phyloP scores from a whole-genome alignment of 2,329 filamentous ascomycete species.

The Epichloe aotearoae region DNA sequence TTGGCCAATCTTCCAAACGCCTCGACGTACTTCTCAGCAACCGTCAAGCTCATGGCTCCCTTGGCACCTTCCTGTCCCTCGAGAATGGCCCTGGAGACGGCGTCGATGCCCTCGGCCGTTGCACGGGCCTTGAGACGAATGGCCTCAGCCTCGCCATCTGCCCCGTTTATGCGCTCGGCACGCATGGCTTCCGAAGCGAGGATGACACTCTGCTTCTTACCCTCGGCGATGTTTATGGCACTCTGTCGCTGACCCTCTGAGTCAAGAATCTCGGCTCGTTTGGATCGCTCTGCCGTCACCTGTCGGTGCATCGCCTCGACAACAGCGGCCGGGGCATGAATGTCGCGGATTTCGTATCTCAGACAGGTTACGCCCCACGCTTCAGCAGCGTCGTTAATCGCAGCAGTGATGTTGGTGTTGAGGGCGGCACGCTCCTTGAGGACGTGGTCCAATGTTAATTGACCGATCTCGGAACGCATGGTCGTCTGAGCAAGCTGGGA shows the following conservation, averaged over 20 bases:
- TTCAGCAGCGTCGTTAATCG: constrained; percentile 94
- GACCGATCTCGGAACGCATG: constrained; percentile 97
- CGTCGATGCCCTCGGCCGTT: constrained; percentile 78
- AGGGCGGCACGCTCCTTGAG: constrained; percentile 92
- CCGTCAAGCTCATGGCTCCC: constrained; percentile 69
- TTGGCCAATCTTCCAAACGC: constrained; percentile 87
- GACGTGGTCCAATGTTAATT: constrained; percentile 91
- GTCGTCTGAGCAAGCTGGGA: constrained; percentile 96
- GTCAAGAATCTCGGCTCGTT: constrained; percentile 94
- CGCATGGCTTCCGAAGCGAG: constrained; percentile 84
- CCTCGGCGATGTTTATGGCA: constrained; percentile 98
- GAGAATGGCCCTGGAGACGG: constrained; percentile 63
- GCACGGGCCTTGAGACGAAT: constrained; percentile 77
- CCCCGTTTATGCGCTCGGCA: constrained; percentile 85
- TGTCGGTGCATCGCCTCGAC: constrained; percentile 98
- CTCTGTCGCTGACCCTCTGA: constrained; percentile 94
- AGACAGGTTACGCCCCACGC: constrained; percentile 95
- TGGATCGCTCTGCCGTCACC: constrained; percentile 92
- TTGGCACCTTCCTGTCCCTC: constrained; percentile 64
- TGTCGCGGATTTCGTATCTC: constrained; percentile 95
- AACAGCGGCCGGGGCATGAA: constrained; percentile 85
- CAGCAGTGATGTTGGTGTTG: constrained; percentile 96
- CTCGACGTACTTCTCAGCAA: constrained; percentile 96
- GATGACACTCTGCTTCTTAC: constrained; percentile 92
- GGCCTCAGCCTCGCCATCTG: constrained; percentile 84